Evolutionary conservation across 2,329 filamentous ascomycete genomes (phyloP).

Genomic region (Sarocladium oryzae): DNA sequence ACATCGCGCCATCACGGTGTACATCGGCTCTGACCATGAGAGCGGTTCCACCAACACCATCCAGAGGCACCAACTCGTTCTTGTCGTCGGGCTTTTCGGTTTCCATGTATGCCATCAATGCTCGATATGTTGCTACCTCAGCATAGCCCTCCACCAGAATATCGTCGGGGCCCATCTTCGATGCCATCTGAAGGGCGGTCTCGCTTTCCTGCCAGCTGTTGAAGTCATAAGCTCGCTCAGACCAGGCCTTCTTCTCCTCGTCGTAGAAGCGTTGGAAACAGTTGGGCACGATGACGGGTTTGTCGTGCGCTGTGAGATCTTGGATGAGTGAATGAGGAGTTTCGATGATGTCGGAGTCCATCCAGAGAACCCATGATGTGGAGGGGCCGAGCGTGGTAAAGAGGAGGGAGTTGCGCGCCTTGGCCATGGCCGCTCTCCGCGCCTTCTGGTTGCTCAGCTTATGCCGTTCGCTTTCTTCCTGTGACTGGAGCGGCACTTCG

Average conservation of each 20-base stretch:
- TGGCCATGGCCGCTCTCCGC: slow-evolving; percentile 82
- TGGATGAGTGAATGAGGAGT: slow-evolving; percentile 80
- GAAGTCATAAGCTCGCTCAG: slow-evolving; percentile 86
- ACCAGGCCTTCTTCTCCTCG: slow-evolving; percentile 57
- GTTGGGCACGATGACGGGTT: slow-evolving; percentile 89
- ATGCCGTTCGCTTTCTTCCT: slow-evolving; percentile 83
- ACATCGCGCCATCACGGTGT: slow-evolving; percentile 96
- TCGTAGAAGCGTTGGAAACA: slow-evolving; percentile 87
- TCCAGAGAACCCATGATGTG: slow-evolving; percentile 95
- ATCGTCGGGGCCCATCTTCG: slow-evolving; percentile 82
- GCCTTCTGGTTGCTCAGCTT: slow-evolving; percentile 86
- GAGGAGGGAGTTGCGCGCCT: slow-evolving; percentile 85
- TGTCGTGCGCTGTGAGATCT: slow-evolving; percentile 80
- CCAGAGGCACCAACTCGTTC: slow-evolving; percentile 64
- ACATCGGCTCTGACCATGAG: slow-evolving; percentile 94
- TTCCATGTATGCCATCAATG: slow-evolving; percentile 81
- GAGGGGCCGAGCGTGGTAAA: slow-evolving; percentile 90
- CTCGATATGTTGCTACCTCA: slow-evolving; percentile 86
- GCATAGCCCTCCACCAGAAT: slow-evolving; percentile 89
- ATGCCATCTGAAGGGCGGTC: slow-evolving; percentile 66
- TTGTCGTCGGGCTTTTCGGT: slow-evolving; percentile 46
- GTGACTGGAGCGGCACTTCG: slow-evolving; percentile 71
- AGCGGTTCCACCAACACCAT: slow-evolving; percentile 90
- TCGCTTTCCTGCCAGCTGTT: slow-evolving; percentile 96
- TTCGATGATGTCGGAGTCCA: slow-evolving; percentile 89